Evolutionary conservation across 2,329 filamentous ascomycete genomes (phyloP).

Genomic region (Sporothrix dimorphospora): DNA sequence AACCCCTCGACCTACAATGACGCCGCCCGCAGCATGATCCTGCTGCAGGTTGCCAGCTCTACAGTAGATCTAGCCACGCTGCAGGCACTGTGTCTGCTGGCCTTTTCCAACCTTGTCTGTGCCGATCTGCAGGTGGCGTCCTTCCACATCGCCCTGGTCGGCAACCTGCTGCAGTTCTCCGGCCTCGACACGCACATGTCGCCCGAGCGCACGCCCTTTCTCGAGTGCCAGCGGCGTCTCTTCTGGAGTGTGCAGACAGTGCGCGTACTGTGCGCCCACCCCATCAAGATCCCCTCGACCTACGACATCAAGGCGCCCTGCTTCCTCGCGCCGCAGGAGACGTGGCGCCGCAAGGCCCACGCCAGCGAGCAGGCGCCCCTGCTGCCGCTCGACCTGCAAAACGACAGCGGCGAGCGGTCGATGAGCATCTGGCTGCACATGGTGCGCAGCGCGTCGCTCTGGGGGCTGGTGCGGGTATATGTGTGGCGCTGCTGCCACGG

Average conservation of each 20-base stretch:
- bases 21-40: background rate
- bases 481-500: background rate
- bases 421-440: slow-evolving; percentile 18
- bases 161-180: slow-evolving; percentile 7
- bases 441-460: slow-evolving; percentile 12
- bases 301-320: slow-evolving; percentile 13
- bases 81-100: slow-evolving; percentile 2
- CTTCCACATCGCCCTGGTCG: slow-evolving; percentile 9
- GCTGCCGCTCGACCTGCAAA: slow-evolving; percentile 6
- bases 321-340: background rate
- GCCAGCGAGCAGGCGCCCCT: background rate
- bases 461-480: slow-evolving; percentile 1
- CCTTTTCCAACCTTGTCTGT: slow-evolving; percentile 18
- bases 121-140: slow-evolving; percentile 17
- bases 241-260: slow-evolving; percentile 21
- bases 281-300: slow-evolving; percentile 14
- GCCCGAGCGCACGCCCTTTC: background rate
- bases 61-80: slow-evolving; percentile 12
- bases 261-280: background rate
- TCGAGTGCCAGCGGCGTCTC: slow-evolving; percentile 13
- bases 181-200: slow-evolving; percentile 12
- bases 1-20: background rate
- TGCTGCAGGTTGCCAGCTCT: slow-evolving; percentile 10
- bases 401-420: background rate
- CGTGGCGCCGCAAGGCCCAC: background rate